phyloP scores from a whole-genome alignment of 139 green algal genomes.

The Zygnema circumcarinatum region DNA sequence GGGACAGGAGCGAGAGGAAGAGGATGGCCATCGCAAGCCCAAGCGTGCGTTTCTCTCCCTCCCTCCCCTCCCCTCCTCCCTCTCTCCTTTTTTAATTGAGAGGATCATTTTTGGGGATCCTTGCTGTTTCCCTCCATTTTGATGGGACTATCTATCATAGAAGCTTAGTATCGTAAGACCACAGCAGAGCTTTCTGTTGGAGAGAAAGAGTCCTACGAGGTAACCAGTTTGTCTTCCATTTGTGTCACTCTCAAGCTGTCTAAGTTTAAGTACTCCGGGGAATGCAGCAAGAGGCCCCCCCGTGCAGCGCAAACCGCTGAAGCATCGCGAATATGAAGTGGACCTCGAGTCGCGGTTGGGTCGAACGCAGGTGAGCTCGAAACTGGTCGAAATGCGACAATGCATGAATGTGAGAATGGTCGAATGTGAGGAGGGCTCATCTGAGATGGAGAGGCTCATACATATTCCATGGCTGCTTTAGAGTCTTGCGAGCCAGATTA shows the following conservation, averaged over 20 bases:
- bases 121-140: not conserved
- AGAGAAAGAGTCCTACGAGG: not conserved
- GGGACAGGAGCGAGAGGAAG: constrained; percentile 44
- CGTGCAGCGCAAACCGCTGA: constrained; percentile 50
- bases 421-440: not conserved
- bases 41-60: constrained; percentile 21
- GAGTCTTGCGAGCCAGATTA: too few species aligned
- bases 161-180: not conserved
- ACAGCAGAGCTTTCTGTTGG: not conserved
- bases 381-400: not conserved
- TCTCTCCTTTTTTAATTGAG: not conserved
- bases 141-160: not conserved
- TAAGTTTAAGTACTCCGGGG: not conserved
- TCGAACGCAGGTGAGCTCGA: constrained; percentile 45
- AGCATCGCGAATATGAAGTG: constrained; percentile 49
- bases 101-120: not conserved
- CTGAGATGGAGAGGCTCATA: too few species aligned
- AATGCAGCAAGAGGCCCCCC: constrained; percentile 20
- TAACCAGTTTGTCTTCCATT: not conserved
- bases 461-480: too few species aligned
- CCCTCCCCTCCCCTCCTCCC: not conserved
- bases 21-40: constrained; percentile 7
- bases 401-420: not conserved
- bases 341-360: constrained; percentile 43
- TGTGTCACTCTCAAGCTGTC: not conserved